Percentiles rank a stretch among this genome's conserved stretches.
phyloP scores from a whole-genome alignment of 2,329 filamentous ascomycete species.

The Fusarium siculi region DNA sequence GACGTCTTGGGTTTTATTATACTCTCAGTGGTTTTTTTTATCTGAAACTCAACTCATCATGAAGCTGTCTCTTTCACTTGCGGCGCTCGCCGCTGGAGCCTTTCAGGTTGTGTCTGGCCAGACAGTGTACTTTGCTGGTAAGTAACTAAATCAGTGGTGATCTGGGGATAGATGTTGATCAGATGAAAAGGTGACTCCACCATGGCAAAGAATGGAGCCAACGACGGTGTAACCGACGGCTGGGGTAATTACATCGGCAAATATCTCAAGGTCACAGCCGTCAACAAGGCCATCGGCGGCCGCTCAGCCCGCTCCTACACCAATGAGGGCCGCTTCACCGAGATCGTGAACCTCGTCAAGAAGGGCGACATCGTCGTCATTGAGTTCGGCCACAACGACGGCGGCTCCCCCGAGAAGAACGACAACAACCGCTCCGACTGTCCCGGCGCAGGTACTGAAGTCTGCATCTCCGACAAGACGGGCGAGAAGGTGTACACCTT shows the following conservation, averaged over 20 bases:
- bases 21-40: not conserved
- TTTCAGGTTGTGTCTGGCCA: constrained; percentile 21
- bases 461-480: constrained; percentile 53
- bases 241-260: constrained; percentile 71
- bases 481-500: constrained; percentile 68
- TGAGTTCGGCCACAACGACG: constrained; percentile 80
- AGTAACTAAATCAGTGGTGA: not conserved
- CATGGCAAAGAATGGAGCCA: constrained; percentile 62
- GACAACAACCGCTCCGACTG: constrained; percentile 74
- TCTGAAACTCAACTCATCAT: constrained; percentile 17
- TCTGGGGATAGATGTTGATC: not conserved
- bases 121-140: constrained; percentile 59
- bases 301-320: constrained; percentile 74
- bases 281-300: constrained; percentile 75
- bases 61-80: constrained; percentile 37
- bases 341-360: constrained; percentile 63
- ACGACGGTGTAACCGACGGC: constrained; percentile 58
- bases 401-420: constrained; percentile 61
- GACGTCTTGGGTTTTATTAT: not conserved
- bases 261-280: constrained; percentile 54
- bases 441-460: constrained; percentile 62
- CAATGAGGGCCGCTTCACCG: constrained; percentile 71
- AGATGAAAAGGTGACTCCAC: constrained; percentile 63
- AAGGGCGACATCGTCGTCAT: constrained; percentile 74
- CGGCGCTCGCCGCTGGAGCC: constrained; percentile 29